Base-by-base conservation (phyloP, 352 stramenopile species). In the Globisporangium cylindrosporum region DNA sequence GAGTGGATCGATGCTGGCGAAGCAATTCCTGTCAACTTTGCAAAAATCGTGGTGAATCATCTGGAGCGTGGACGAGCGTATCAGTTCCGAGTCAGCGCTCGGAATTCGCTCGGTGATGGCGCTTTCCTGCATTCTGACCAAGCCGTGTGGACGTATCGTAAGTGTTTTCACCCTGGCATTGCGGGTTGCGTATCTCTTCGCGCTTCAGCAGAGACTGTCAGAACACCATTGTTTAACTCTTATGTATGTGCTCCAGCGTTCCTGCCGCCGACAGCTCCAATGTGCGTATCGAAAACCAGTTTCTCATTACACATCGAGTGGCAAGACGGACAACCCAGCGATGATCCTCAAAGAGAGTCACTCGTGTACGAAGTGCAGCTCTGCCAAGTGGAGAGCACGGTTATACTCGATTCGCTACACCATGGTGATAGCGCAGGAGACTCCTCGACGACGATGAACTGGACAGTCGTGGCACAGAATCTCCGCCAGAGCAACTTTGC, bases 311-410 rank as follows among this genome's bases (percentile, higher is more conserved):
- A 66, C 0, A 29, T 79, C 14, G 54, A 43, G n/a, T 79, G 73
- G 73, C 53, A 54, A n/a, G 64, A 69, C 46, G 48, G 38, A 1
- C 41, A 71, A 24, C 24, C 8, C 20, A 36, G 25, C 38, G 20
- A 59, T 18, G 41, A 36, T 5, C n/a, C 4, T 2, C 53, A 54
- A 15, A 32, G 38, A 20, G 60, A 64, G n/a, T 15, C 49, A 2
- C 14, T 74, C 12, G 36, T 65, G 20, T 79, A 71, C 12, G 71
- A 79, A 20, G 49, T 79, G 41, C 73, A 75, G 34, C 69, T 77
- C 25, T 56, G 57, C 14, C 60, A 69, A 27, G 59, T 77, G 1
- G 57, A 74, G 3, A 55, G 57, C 20, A 15, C 20, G 3, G 48
- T 25, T 29, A 3, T 25, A 20, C 15, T 64, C 1, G 49, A 51